Conservation (phyloP, 495 filamentous ascomycete genomes). For the Neurospora sp. region DNA sequence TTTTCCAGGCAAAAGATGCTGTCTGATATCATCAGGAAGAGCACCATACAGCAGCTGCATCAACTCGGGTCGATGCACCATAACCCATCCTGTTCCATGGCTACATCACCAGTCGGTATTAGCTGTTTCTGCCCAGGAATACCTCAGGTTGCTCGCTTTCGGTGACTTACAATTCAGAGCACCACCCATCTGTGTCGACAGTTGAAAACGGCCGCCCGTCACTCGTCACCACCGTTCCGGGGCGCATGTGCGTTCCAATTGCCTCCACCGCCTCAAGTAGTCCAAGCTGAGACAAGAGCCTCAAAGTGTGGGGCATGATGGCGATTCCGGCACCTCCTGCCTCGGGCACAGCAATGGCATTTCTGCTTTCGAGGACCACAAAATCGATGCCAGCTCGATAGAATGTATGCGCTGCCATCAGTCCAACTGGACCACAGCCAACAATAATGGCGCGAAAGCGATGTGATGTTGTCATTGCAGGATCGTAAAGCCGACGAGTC, state of each 20-base stretch:
- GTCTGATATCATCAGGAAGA: slow-evolving; percentile 23
- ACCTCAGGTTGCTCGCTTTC: not conserved
- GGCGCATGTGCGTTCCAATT: slow-evolving; percentile 17
- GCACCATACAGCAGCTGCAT: slow-evolving; percentile 26
- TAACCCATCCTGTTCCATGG: slow-evolving; percentile 3
- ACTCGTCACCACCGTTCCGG: slow-evolving; percentile 1
- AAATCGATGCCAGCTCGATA: slow-evolving; percentile 35
- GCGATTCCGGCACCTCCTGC: slow-evolving; percentile 29
- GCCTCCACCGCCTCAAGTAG: slow-evolving; percentile 21
- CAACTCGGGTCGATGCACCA: slow-evolving; percentile 22
- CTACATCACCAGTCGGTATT: not conserved
- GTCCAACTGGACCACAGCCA: slow-evolving; percentile 40
- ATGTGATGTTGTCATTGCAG: not conserved
- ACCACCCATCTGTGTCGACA: not conserved
- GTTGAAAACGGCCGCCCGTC: not conserved
- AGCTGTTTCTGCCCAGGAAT: not conserved
- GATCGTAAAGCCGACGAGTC: not conserved
- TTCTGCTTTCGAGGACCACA: slow-evolving; percentile 35
- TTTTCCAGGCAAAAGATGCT: slow-evolving; percentile 22
- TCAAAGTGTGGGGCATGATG: slow-evolving; percentile 20
- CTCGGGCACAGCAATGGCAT: slow-evolving; percentile 25
- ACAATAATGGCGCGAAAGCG: slow-evolving; percentile 29
- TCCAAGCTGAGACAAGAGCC: slow-evolving; percentile 42
- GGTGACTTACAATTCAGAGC: not conserved
- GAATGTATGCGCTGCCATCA: slow-evolving; percentile 41